phyloP scores from a whole-genome alignment of 805 yeast species.

The Wickerhamiella galacta region DNA sequence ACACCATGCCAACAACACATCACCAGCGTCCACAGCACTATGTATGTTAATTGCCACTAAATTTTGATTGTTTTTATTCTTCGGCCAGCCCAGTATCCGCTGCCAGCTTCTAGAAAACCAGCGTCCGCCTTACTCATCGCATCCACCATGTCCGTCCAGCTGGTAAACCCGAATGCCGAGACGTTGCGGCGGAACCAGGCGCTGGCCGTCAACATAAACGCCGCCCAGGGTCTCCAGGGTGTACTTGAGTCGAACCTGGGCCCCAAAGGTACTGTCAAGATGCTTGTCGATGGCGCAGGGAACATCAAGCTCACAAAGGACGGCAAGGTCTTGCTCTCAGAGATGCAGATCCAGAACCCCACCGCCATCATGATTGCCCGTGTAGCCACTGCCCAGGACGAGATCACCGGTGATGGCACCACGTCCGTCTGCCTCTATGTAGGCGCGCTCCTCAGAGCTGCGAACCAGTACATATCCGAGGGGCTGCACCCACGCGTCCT shows the following conservation, averaged over 20 bases:
- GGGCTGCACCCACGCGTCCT: conserved; percentile 93
- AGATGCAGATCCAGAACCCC: conserved; percentile 92
- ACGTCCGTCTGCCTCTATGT: conserved; percentile 88
- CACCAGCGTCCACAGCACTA: too few relatives aligned
- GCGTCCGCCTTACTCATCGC: background rate
- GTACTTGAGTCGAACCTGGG: conserved; percentile 86
- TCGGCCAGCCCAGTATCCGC: too few relatives aligned
- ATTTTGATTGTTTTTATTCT: too few relatives aligned
- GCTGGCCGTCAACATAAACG: conserved; percentile 80
- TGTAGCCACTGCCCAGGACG: conserved; percentile 98
- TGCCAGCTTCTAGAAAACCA: too few relatives aligned
- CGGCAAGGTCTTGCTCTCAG: conserved; percentile 82
- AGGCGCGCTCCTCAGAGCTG: conserved; percentile 88
- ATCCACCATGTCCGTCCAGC: conserved; percentile 35
- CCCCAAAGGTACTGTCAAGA: conserved; percentile 91
- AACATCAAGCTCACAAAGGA: conserved; percentile 90
- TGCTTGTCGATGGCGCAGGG: conserved; percentile 94
- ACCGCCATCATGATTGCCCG: conserved; percentile 81
- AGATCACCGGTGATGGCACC: conserved; percentile 98
- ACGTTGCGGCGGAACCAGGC: conserved; percentile 93
- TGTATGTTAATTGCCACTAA: too few relatives aligned
- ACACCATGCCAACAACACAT: too few relatives aligned
- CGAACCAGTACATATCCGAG: conserved; percentile 77
- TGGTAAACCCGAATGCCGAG: conserved; percentile 94
- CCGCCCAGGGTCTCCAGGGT: conserved; percentile 92